Evolutionary conservation across 2,329 filamentous ascomycete genomes (phyloP).

Genomic region (Sclerotinia trifoliorum): DNA sequence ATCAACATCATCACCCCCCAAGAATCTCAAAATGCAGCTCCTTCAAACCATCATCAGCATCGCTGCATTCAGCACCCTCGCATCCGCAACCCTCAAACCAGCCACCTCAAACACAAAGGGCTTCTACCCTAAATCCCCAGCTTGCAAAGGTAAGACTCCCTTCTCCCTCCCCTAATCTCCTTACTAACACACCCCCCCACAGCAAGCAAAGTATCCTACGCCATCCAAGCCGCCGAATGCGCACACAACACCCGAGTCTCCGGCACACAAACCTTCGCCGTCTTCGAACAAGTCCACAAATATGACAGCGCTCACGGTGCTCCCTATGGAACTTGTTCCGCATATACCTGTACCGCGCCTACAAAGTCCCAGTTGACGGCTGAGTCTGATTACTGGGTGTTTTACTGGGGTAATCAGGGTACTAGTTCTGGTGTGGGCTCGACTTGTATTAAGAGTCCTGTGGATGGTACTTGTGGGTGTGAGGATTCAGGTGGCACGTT

Average conservation of each 20-base stretch:
- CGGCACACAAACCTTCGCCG: constrained; percentile 16
- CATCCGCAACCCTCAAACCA: constrained; percentile 14
- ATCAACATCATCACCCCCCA: neutral
- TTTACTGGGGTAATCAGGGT: constrained; percentile 1
- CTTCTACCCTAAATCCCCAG: neutral
- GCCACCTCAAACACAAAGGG: constrained; percentile 15
- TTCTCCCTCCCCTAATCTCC: neutral
- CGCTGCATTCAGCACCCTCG: constrained; percentile 3
- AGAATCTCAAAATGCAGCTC: constrained; percentile 10
- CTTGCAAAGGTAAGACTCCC: neutral
- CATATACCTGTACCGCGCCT: constrained; percentile 11
- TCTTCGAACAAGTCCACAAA: constrained; percentile 7
- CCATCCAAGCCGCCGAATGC: constrained; percentile 22
- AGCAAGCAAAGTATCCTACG: constrained; percentile 4
- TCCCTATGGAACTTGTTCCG: constrained; percentile 11
- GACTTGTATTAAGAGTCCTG: neutral
- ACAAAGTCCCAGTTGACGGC: neutral
- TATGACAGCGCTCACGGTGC: neutral
- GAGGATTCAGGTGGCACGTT: constrained; percentile 3
- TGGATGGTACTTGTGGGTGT: constrained; percentile 12
- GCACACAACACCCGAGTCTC: constrained; percentile 13
- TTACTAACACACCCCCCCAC: neutral
- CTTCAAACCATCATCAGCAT: constrained; percentile 12
- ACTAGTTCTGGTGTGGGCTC: neutral
- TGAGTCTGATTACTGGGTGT: neutral